Conservation (phyloP, 129 eudicot species). For the Escallonia rubra region DNA sequence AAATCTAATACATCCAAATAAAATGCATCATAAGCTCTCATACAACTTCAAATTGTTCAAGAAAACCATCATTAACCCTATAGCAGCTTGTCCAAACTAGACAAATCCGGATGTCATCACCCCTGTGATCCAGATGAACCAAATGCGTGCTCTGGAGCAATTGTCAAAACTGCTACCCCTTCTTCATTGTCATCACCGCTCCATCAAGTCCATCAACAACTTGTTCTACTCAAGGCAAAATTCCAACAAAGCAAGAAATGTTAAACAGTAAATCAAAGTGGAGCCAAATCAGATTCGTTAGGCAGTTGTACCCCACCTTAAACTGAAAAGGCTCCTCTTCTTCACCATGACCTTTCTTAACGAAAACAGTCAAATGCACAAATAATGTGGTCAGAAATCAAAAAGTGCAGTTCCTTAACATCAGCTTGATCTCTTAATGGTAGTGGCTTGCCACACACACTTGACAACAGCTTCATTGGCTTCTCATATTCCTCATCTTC, state of each 20-base stretch:
- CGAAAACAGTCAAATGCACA: conserved; percentile 33
- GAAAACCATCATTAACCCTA: too few relatives aligned
- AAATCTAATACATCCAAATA: too few relatives aligned
- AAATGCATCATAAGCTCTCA: too few relatives aligned
- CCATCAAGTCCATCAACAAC: conserved; percentile 80
- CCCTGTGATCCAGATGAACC: conserved; percentile 59
- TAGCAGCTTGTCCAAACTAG: too few relatives aligned
- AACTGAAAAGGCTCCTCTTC: conserved; percentile 61
- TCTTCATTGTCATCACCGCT: conserved; percentile 75
- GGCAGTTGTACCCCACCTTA: conserved; percentile 81
- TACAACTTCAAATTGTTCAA: too few relatives aligned
- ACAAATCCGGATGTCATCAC: too few relatives aligned
- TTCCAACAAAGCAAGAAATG: not conserved
- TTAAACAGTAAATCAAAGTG: not conserved
- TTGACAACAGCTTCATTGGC: conserved; percentile 75
- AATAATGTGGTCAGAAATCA: not conserved
- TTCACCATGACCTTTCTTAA: conserved; percentile 57
- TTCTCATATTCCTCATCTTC: conserved; percentile 87
- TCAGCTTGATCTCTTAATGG: too few relatives aligned
- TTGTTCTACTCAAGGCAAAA: conserved; percentile 50
- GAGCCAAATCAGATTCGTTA: not conserved
- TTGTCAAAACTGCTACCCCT: conserved; percentile 60
- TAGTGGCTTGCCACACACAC: conserved; percentile 18
- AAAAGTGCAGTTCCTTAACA: not conserved
- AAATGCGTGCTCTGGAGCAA: conserved; percentile 78